These are phyloP conservation scores for Tetracentron sinense DNA, from an alignment of 164 flowering plant genomes.

Conservation along the genomic window DNA sequence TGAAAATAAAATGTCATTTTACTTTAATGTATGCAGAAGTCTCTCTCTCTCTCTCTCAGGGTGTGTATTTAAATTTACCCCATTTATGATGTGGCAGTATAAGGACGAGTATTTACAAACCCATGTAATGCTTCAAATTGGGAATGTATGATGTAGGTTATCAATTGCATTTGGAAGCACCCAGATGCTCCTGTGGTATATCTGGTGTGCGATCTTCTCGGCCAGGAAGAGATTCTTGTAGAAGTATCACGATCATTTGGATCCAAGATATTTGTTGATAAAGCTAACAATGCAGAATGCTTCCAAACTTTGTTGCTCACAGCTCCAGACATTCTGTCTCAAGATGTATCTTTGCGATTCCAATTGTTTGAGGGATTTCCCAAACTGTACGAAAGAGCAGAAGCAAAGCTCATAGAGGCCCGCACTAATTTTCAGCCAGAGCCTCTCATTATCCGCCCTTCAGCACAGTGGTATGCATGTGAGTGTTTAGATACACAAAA, in stretches of 20 bases:
- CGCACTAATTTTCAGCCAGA: conserved; percentile 45
- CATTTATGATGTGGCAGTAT: neutral
- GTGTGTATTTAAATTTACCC: too few species aligned
- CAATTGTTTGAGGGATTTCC: conserved; percentile 71
- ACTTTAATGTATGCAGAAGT: too few species aligned
- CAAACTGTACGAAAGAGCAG: conserved; percentile 59
- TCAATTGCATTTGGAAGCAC: conserved; percentile 92
- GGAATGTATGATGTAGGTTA: conserved; percentile 43
- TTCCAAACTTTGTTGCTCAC: conserved; percentile 39
- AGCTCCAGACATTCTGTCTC: conserved; percentile 59
- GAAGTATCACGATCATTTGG: conserved; percentile 74
- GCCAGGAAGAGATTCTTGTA: conserved; percentile 74
- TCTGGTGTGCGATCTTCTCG: conserved; percentile 77
- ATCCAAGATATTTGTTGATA: conserved; percentile 68
- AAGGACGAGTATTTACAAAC: neutral
- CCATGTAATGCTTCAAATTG: neutral
- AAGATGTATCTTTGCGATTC: conserved; percentile 68
- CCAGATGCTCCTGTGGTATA: conserved; percentile 70
- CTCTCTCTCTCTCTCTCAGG: too few species aligned
- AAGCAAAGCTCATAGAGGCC: conserved; percentile 52
- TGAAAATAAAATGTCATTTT: too few species aligned
- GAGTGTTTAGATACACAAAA: conserved; percentile 30
- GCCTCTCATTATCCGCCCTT: conserved; percentile 85
- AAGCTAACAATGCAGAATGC: conserved; percentile 40
- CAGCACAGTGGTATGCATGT: conserved; percentile 82